These are phyloP conservation scores for Yarrowia sp. DNA, from an alignment of 805 yeast genomes.

Conservation along the genomic window DNA sequence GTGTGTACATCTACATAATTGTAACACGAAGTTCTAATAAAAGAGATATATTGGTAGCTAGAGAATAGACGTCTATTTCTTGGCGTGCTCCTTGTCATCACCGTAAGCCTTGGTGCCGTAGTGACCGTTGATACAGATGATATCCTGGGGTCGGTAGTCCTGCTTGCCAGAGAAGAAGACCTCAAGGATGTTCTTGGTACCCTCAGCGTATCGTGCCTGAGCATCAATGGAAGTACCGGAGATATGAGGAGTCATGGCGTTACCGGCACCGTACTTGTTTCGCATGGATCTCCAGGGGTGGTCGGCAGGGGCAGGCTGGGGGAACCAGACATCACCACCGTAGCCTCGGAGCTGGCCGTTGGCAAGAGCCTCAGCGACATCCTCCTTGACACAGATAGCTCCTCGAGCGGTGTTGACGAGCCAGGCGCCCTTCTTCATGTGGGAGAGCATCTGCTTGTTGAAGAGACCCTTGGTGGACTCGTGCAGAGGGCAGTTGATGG, in stretches of 20 bases:
- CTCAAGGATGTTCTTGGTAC: slow-evolving; percentile 11
- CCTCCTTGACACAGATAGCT: slow-evolving; percentile 15
- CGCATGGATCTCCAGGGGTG: slow-evolving; percentile 18
- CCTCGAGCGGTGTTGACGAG: slow-evolving; percentile 19
- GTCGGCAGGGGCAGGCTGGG: slow-evolving; percentile 10
- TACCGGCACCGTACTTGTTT: slow-evolving; percentile 14
- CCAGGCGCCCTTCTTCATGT: slow-evolving; percentile 19
- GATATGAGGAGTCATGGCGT: slow-evolving; percentile 11
- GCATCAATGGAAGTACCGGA: slow-evolving; percentile 10
- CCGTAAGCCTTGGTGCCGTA: slow-evolving; percentile 16
- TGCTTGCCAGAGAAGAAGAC: slow-evolving; percentile 14
- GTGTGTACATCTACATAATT: too few species aligned
- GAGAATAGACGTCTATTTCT: background rate
- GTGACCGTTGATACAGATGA: slow-evolving; percentile 11
- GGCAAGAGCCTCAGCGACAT: slow-evolving; percentile 8
- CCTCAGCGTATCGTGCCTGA: slow-evolving; percentile 15
- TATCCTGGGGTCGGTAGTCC: slow-evolving; percentile 16
- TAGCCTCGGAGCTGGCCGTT: slow-evolving; percentile 11
- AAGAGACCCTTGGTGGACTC: slow-evolving; percentile 18
- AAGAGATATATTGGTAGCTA: background rate
- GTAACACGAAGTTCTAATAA: background rate
- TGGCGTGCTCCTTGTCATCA: slow-evolving; percentile 12
- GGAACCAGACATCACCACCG: slow-evolving; percentile 15
- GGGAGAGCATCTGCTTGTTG: slow-evolving; percentile 11
- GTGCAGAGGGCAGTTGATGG: slow-evolving; percentile 7